Evolutionary conservation across 1,284 basidiomycete genomes (phyloP).

Genomic region (Mrakiaceae sp.): DNA sequence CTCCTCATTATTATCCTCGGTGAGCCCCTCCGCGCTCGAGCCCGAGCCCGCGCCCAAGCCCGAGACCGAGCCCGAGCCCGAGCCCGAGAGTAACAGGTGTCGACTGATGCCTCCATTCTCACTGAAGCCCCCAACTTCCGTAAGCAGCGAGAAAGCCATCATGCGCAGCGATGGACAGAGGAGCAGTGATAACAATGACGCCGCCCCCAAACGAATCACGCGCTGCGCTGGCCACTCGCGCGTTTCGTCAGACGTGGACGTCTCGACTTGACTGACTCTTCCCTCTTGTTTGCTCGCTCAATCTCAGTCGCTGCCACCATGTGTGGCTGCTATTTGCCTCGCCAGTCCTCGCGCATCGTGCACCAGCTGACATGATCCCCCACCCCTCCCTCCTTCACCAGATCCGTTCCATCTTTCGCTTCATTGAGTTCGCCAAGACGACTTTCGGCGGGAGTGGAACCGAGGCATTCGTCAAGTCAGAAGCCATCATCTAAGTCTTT

Average conservation of each 20-base stretch:
- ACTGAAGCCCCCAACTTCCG: constrained; percentile 4
- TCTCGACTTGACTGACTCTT: background rate
- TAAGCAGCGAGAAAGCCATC: too few species aligned
- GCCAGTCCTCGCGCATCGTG: too few species aligned
- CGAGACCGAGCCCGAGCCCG: too few species aligned
- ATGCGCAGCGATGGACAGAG: too few species aligned
- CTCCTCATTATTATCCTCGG: constrained; percentile 3
- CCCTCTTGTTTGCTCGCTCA: background rate
- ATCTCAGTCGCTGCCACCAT: constrained; percentile 8
- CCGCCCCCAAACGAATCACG: too few species aligned
- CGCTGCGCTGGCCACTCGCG: constrained; percentile 6
- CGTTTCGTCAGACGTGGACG: background rate
- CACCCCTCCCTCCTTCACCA: background rate
- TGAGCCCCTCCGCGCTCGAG: too few species aligned
- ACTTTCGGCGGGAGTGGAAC: background rate
- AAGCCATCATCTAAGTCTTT: constrained; percentile 5
- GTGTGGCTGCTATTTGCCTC: too few species aligned
- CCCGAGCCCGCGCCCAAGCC: too few species aligned
- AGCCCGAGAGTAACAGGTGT: too few species aligned
- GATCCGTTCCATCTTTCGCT: background rate
- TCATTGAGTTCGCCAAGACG: constrained; percentile 8
- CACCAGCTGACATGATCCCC: too few species aligned
- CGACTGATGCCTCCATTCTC: too few species aligned
- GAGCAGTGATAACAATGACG: too few species aligned
- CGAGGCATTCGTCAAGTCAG: background rate